Base-by-base conservation (phyloP, 805 yeast species). In the Zygotorulaspora florentina region DNA sequence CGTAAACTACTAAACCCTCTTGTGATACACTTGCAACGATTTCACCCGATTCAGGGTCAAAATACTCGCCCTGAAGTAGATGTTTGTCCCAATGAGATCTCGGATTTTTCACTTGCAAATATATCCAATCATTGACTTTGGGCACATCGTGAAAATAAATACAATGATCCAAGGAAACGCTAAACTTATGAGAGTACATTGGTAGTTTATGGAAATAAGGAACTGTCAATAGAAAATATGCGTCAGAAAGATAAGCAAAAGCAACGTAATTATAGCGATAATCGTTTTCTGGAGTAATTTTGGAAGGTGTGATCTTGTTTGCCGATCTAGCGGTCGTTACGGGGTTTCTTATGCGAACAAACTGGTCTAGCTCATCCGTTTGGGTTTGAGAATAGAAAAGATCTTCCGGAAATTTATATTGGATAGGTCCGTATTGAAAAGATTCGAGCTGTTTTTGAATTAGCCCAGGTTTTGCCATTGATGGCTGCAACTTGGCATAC, bases 151-250 rank as follows among this genome's bases (percentile, higher is more conserved):
- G 87, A 67, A 84, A 81, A 60, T 81, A 81, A 27, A 85, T 73
- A 0, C 80, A 65, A 57, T 84, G 89, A 53, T 83, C 89, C 51
- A 84, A 62, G 17, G 85, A 79, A 2, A 80, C 82, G 12, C 80
- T 75, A 51, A 78, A 73, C 30, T 70, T 72, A 13, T 76, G 69
- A 16, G 74, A 68, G 47, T 69, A 70, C 59, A 74, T 56, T 17
- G 72, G 73, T 35, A 73, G 62, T 42, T 76, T 60, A 44, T 80
- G 73, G 43, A 76, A 65, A 47, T 83, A 72, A 53, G 77, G 78
- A 28, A 79, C 66, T 2, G 81, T 63, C 11, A 76, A 70, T 40
- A 83, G 61, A 46, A 77, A 73, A 46, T 76, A 72, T 11, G 81
- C 72, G 57, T 83, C 88, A 0, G 85, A 74, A 9, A 80, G 63